Evolutionary conservation across 2,329 filamentous ascomycete species (phyloP).

Genomic region (Blastomyces parvus): DNA sequence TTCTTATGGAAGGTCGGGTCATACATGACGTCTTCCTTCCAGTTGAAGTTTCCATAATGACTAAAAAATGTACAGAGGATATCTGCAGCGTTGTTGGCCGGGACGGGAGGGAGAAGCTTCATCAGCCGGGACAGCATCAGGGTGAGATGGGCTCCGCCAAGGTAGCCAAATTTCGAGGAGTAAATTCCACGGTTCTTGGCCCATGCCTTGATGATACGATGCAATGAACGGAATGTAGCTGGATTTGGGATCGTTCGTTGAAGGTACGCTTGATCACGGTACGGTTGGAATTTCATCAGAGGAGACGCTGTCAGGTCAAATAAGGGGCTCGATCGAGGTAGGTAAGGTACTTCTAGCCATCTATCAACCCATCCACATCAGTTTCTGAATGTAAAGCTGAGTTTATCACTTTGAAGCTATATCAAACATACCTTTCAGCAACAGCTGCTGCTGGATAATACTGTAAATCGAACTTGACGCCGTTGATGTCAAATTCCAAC

Average conservation of each 20-base stretch:
- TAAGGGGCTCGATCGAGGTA: slow-evolving; percentile 44
- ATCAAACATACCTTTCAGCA: slow-evolving; percentile 37
- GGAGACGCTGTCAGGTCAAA: slow-evolving; percentile 49
- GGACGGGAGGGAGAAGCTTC: slow-evolving; percentile 43
- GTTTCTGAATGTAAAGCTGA: not conserved
- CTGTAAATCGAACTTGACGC: slow-evolving; percentile 54
- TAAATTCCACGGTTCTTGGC: slow-evolving; percentile 54
- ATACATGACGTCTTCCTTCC: slow-evolving; percentile 45
- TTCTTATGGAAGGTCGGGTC: slow-evolving; percentile 47
- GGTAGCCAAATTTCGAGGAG: slow-evolving; percentile 54
- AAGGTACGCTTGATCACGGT: slow-evolving; percentile 53
- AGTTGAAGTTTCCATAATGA: slow-evolving; percentile 54
- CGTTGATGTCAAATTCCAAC: slow-evolving; percentile 52
- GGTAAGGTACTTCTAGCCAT: slow-evolving; percentile 31
- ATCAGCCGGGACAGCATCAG: slow-evolving; percentile 52
- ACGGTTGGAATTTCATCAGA: slow-evolving; percentile 54
- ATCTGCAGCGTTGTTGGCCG: slow-evolving; percentile 32
- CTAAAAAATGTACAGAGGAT: slow-evolving; percentile 53
- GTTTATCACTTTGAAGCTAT: not conserved
- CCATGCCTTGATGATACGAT: slow-evolving; percentile 54
- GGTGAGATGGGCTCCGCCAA: slow-evolving; percentile 56
- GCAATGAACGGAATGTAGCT: slow-evolving; percentile 48
- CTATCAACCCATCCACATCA: slow-evolving; percentile 16
- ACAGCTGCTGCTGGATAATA: slow-evolving; percentile 54
- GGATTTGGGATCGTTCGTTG: slow-evolving; percentile 51